Evolutionary conservation across 2,329 filamentous ascomycete genomes (phyloP).

Genomic region (Aspergillus sp.): DNA sequence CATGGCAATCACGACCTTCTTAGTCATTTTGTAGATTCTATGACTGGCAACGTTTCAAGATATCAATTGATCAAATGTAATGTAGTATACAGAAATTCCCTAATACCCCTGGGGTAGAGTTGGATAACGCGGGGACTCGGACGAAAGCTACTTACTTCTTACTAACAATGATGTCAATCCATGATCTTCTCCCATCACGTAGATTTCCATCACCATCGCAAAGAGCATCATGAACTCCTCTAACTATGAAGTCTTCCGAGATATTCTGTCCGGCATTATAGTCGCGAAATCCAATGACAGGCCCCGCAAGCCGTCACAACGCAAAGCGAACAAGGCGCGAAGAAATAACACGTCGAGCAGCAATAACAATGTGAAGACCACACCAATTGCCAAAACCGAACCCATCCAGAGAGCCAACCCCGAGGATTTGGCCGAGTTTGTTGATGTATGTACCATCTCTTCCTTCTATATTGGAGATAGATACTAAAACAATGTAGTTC

Average conservation of each 20-base stretch:
- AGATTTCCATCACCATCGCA: neutral
- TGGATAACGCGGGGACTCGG: neutral
- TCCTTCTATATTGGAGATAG: neutral
- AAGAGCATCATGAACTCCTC: slow-evolving; percentile 1
- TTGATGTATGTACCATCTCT: slow-evolving; percentile 46
- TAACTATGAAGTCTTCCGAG: slow-evolving; percentile 65
- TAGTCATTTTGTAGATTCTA: slow-evolving; percentile 8
- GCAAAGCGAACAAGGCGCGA: slow-evolving; percentile 16
- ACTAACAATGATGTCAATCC: slow-evolving; percentile 5
- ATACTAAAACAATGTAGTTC: slow-evolving; percentile 44
- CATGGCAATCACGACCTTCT: slow-evolving; percentile 55
- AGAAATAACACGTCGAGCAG: slow-evolving; percentile 3
- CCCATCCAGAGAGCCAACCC: slow-evolving; percentile 35
- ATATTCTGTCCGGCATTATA: slow-evolving; percentile 64
- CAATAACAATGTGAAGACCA: neutral
- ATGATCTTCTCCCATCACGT: neutral
- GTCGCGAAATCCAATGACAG: slow-evolving; percentile 54
- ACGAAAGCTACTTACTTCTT: neutral
- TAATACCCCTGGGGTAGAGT: neutral
- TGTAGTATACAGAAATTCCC: neutral
- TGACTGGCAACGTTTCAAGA: neutral
- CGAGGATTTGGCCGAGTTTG: slow-evolving; percentile 71
- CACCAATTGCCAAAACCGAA: neutral
- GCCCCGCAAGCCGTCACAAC: slow-evolving; percentile 36
- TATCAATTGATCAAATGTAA: neutral